A percentile compares a stretch with the other conserved stretches of the same genome.
These are phyloP conservation scores for Rhizomucor pusillus DNA, from an alignment of 371 early-diverging fungal species.

Conservation along the genomic window DNA sequence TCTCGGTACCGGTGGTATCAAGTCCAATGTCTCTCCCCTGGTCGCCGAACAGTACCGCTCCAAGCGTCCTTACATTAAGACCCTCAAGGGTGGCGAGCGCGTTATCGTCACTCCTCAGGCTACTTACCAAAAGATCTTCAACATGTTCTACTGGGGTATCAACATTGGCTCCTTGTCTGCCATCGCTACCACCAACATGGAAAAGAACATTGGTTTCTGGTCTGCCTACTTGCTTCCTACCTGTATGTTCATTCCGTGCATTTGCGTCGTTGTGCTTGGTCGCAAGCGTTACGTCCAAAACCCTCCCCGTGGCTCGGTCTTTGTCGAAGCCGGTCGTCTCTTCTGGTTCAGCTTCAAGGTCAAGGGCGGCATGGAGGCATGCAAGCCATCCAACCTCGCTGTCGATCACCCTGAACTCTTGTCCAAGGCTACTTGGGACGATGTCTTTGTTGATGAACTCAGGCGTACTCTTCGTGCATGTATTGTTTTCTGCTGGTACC, in stretches of 20 bases:
- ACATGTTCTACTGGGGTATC: constrained; percentile 27
- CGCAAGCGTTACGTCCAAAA: constrained; percentile 55
- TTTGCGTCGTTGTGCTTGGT: constrained; percentile 56
- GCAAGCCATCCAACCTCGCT: constrained; percentile 40
- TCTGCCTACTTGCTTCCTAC: constrained; percentile 69
- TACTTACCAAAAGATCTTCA: constrained; percentile 30
- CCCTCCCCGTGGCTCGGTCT: constrained; percentile 62
- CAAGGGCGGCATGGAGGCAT: constrained; percentile 29
- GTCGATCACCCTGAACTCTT: constrained; percentile 29
- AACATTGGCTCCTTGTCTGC: constrained; percentile 70
- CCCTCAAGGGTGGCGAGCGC: constrained; percentile 21
- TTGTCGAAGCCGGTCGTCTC: constrained; percentile 36
- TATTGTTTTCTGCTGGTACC: constrained; percentile 73
- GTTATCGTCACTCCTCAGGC: constrained; percentile 26
- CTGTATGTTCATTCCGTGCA: constrained; percentile 65
- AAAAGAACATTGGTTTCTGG: constrained; percentile 57
- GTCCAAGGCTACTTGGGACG: constrained; percentile 57
- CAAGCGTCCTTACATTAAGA: constrained; percentile 29
- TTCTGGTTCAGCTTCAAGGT: constrained; percentile 18
- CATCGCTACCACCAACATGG: constrained; percentile 55
- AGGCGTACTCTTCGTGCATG: constrained; percentile 63
- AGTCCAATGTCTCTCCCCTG: constrained; percentile 44
- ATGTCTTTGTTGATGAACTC: constrained; percentile 73
- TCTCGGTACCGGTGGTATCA: constrained; percentile 54
- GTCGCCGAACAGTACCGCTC: constrained; percentile 46